phyloP scores from a whole-genome alignment of 1,284 basidiomycete species.

The Spongispora temasekensis region DNA sequence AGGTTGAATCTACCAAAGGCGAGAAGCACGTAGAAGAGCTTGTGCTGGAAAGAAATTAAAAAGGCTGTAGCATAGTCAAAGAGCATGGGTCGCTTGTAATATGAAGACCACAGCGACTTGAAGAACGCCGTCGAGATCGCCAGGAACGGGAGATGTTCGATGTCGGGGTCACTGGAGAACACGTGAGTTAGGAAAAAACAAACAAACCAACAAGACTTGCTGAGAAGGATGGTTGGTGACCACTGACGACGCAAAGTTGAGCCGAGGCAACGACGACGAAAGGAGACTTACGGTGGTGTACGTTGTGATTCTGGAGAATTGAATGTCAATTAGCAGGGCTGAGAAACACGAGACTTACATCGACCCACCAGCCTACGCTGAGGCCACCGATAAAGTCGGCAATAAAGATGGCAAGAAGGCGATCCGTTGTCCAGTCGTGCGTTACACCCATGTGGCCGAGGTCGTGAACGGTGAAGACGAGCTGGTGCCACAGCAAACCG shows the following conservation, averaged over 20 bases:
- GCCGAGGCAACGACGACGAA: constrained; percentile 8
- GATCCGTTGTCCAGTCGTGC: constrained; percentile 83
- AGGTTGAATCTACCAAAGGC: constrained; percentile 95
- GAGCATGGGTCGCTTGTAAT: constrained; percentile 87
- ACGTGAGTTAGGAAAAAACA: constrained; percentile 10
- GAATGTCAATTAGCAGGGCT: neutral
- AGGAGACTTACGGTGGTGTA: constrained; percentile 81
- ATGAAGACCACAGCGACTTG: constrained; percentile 86
- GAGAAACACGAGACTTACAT: constrained; percentile 58
- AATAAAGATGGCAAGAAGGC: constrained; percentile 79
- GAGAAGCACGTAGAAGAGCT: constrained; percentile 92
- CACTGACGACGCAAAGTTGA: constrained; percentile 49
- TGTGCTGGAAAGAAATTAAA: constrained; percentile 84
- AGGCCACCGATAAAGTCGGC: constrained; percentile 91
- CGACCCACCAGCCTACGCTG: constrained; percentile 97
- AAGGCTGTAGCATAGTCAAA: constrained; percentile 75
- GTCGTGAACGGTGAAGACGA: constrained; percentile 93
- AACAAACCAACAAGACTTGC: constrained; percentile 45
- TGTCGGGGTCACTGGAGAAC: constrained; percentile 87
- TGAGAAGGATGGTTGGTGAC: constrained; percentile 98
- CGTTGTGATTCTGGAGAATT: constrained; percentile 85
- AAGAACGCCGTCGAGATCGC: constrained; percentile 91
- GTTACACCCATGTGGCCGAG: constrained; percentile 94
- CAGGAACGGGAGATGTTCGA: constrained; percentile 96
- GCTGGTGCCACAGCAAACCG: constrained; percentile 93